These are phyloP conservation scores for Phoenix dactylifera DNA, from an alignment of 176 grass and related monocot species.

Conservation along the genomic window DNA sequence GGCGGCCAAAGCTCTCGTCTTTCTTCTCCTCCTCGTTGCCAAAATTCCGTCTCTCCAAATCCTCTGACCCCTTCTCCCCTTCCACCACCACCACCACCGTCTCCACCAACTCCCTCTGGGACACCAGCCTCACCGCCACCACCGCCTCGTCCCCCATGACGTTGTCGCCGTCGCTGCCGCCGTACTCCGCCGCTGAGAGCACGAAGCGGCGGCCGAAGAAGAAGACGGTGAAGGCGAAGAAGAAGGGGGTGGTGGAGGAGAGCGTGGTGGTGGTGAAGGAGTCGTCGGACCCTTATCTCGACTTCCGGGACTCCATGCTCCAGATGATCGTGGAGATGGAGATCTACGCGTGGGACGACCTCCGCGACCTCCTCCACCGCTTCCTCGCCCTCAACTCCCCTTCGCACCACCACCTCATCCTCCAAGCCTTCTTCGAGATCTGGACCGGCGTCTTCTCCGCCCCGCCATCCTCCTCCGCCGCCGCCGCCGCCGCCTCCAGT, in stretches of 20 bases:
- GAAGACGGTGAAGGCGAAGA: slow-evolving; percentile 3
- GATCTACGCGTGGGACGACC: slow-evolving; percentile 76
- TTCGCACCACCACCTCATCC: slow-evolving; percentile 80
- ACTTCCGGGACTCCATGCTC: slow-evolving; percentile 87
- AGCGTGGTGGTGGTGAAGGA: slow-evolving; percentile 98
- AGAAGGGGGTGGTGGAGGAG: slow-evolving; percentile 6
- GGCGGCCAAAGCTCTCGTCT: slow-evolving; percentile 19
- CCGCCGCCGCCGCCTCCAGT: not conserved
- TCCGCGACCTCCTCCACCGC: slow-evolving; percentile 66
- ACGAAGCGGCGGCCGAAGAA: slow-evolving; percentile 15
- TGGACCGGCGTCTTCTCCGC: slow-evolving; percentile 40
- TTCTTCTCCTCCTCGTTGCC: slow-evolving; percentile 8
- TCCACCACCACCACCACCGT: slow-evolving; percentile 6
- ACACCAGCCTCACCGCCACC: slow-evolving; percentile 1
- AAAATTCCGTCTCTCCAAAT: slow-evolving; percentile 9
- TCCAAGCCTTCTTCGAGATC: slow-evolving; percentile 90
- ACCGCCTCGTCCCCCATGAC: slow-evolving; percentile 17
- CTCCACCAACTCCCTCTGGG: too few species aligned
- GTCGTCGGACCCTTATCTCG: slow-evolving; percentile 66
- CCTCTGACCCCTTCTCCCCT: not conserved
- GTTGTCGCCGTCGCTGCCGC: not conserved
- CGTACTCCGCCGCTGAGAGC: not conserved
- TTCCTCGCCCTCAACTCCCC: slow-evolving; percentile 86
- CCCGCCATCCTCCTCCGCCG: slow-evolving; percentile 5
- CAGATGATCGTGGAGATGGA: slow-evolving; percentile 96